These are phyloP conservation scores for Strobilomyces confusus DNA, from an alignment of 768 basidiomycete species.

Conservation along the genomic window DNA sequence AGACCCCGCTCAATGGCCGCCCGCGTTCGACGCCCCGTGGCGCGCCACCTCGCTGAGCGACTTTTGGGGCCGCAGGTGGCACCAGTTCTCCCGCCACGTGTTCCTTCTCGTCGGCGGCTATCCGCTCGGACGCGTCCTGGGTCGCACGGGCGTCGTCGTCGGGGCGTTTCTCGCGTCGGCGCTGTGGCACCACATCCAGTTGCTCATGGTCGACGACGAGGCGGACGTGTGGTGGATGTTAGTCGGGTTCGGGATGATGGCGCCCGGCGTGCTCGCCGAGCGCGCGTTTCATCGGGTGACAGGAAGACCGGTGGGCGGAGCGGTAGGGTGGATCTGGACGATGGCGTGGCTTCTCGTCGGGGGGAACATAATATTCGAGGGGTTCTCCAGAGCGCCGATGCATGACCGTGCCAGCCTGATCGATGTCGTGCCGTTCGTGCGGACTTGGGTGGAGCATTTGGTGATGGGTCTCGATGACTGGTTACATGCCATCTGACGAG, in stretches of 20 bases:
- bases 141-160: neutral
- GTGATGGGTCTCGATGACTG: neutral
- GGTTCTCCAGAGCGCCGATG: neutral
- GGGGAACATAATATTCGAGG: neutral
- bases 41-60: neutral
- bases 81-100: neutral
- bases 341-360: neutral
- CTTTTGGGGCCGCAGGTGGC: slow-evolving; percentile 6
- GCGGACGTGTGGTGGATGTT: neutral
- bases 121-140: neutral
- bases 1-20: slow-evolving; percentile 1
- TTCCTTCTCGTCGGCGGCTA: neutral
- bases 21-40: slow-evolving; percentile 2
- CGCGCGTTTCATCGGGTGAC: neutral
- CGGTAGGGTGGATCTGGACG: slow-evolving; percentile 1
- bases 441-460: neutral
- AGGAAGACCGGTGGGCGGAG: neutral
- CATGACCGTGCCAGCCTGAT: neutral
- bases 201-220: neutral
- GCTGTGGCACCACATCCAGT: neutral
- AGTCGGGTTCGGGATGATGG: slow-evolving; percentile 7
- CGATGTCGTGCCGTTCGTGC: neutral
- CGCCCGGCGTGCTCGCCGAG: neutral
- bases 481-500: neutral
- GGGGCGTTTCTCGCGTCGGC: neutral